Conservation (phyloP, 768 basidiomycete species). For the Holtermanniella nyarrowii region DNA sequence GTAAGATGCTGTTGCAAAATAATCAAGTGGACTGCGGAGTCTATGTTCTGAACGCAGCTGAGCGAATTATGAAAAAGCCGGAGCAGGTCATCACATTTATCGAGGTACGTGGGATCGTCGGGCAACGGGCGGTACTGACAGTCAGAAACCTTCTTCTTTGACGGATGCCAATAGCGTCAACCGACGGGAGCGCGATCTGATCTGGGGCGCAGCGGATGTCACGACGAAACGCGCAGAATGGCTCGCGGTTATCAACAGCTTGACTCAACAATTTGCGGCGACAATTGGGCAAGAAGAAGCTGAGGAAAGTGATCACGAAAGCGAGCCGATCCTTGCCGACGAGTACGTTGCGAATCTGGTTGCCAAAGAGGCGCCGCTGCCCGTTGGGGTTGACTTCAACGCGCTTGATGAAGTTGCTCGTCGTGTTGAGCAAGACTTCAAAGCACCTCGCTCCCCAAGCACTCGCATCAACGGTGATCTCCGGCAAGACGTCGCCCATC, state of each 20-base stretch:
- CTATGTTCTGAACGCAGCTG: constrained; percentile 77
- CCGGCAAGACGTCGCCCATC: too few species aligned
- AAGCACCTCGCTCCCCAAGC: too few species aligned
- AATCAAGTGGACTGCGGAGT: constrained; percentile 90
- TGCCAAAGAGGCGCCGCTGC: too few species aligned
- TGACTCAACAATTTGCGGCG: neutral
- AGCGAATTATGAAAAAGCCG: constrained; percentile 62
- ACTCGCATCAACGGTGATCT: too few species aligned
- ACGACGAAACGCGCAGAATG: constrained; percentile 5
- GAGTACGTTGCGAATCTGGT: too few species aligned
- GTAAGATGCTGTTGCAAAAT: constrained; percentile 56
- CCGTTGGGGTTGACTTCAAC: too few species aligned
- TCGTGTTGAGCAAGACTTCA: too few species aligned
- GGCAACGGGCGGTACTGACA: too few species aligned
- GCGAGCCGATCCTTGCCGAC: too few species aligned
- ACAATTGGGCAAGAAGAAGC: neutral
- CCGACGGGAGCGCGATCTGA: neutral
- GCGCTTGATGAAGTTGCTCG: too few species aligned
- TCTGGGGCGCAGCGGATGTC: neutral
- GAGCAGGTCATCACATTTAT: constrained; percentile 49
- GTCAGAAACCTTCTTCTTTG: neutral
- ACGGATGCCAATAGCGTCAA: constrained; percentile 3
- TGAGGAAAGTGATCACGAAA: too few species aligned
- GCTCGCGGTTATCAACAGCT: neutral
- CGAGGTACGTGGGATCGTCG: constrained; percentile 10